Evolutionary conservation across 2,329 filamentous ascomycete species (phyloP), one percentile per base, ranked within the genome.

Genomic region (Dryadomyces sulphureus): DNA sequence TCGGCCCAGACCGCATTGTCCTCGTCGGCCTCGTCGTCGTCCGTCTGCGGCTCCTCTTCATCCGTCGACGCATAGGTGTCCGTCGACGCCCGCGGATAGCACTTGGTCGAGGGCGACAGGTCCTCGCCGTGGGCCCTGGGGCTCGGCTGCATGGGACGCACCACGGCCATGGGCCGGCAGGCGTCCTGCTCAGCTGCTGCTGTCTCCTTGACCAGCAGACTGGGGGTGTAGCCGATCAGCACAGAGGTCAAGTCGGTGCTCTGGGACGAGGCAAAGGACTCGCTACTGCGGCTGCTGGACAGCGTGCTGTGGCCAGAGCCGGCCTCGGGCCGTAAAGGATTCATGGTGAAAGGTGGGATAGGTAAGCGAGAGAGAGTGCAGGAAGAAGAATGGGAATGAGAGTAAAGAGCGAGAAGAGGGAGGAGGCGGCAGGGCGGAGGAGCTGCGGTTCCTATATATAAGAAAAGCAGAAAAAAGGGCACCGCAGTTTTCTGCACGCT

Each of bases 11-110:
- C 34, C 7, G 34, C 41, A 11, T 6, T 16, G 32, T 19, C 16
- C 21, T 27, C 42, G 42, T 38, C 32, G 11, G 20, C 41, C 6
- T 38, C 21, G 32, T 58, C 55, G 19, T 57, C 44, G 43, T 46
- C 52, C 17, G 19, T 44, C 19, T 4, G 22, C 30, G 35, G n/a
- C 22, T 19, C 20, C 16, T 70, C 57, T n/a, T 79, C 77, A 38
- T 77, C 70, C 38, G 81, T 84, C 27, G 88, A 94, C 55, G 79
- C 77, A 61, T 89, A 93, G 1, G 88, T 94, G 50, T 86, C 81
- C 53, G 78, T 71, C 0, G 87, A 92, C 22, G 75, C 70, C 40
- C 73, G 69, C 2, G 70, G 62, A 53, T 68, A 70, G 47, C 64
- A 55, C 46, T 59, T 63, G 8, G 66, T 67, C 17, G 58, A 57